Evolutionary conservation across 805 yeast genomes (phyloP), one percentile per base, ranked within the genome.

Genomic region (Metschnikowia reukaufii): DNA sequence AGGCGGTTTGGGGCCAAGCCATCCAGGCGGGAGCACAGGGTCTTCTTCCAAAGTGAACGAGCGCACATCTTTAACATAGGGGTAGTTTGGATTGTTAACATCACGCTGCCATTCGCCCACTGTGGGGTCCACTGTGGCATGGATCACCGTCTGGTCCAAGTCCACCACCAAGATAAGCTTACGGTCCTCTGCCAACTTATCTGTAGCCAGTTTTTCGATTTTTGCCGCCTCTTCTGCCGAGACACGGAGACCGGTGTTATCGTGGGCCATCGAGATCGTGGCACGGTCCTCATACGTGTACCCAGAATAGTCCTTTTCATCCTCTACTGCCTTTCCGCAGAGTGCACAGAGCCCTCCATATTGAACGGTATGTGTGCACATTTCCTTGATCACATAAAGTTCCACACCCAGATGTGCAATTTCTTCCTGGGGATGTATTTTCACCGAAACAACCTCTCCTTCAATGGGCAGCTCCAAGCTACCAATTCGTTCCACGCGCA

Each of bases 81-180:
- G 84, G 61, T 87, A 86, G 60, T 94, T 90, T 6, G 97, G 96
- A 57, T 88, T 88, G 4, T 74, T 65, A 3, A 89, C 84, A 59
- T 94, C 97, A 42, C 77, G 76, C 76, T 87, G 90, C 99, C 99
- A 94, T 60, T 88, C 96, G 0, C 94, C 94, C 25, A 94, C 96
- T 0, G 97, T 90, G 0, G 97, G 97, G 63, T 94, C 99, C 15
- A 92, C 97, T 4, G 97, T 92, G 35, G 97, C 96, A 61, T 94
- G 99, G 27, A 94, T 92, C 4, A 94, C 95, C 0, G 99, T 94
- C 65, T 94, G 99, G 69, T 94, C 99, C 52, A 94, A 75, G 73
- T 94, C 99, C 4, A 94, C 99, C 23, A 94, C 98, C 47, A 94
- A 73, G 25, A 94, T 90, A 51, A 94, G 73, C 63, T 88, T 88